These are phyloP conservation scores for Firmiana major DNA, from an alignment of 345 rosid genomes.

Conservation along the genomic window DNA sequence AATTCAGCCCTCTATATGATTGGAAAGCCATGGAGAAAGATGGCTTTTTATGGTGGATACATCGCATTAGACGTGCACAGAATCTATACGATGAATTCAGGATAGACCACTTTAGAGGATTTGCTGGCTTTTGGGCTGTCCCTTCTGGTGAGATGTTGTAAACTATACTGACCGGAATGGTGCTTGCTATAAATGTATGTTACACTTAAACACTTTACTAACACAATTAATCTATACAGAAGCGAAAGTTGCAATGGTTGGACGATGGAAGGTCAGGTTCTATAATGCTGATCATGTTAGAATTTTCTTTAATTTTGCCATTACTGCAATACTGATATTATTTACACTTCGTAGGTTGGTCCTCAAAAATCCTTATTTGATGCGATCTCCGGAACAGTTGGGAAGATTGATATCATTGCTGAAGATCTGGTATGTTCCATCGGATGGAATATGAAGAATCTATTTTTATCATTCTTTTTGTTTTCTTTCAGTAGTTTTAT, in stretches of 20 bases:
- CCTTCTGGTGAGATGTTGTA: conserved; percentile 62
- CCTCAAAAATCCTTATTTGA: conserved; percentile 88
- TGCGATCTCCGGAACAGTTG: conserved; percentile 63
- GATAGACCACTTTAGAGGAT: conserved; percentile 96
- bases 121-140: conserved; percentile 96
- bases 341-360: conserved; percentile 71
- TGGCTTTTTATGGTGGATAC: conserved; percentile 87
- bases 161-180: conserved; percentile 10
- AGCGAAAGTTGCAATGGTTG: conserved; percentile 75
- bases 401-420: conserved; percentile 72
- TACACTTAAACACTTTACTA: background rate
- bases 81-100: conserved; percentile 83
- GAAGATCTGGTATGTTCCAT: conserved; percentile 83
- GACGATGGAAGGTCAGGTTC: conserved; percentile 78
- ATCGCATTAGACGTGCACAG: conserved; percentile 64
- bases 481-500: background rate
- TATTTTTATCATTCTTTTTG: background rate
- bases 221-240: conserved; percentile 47
- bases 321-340: conserved; percentile 23
- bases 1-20: conserved; percentile 80
- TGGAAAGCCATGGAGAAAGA: conserved; percentile 94
- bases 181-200: conserved; percentile 6
- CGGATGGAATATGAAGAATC: conserved; percentile 11
- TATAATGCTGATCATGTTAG: conserved; percentile 12
- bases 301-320: conserved; percentile 16